Evolutionary conservation across 805 yeast species (phyloP).

Genomic region (Kodamaea neixiangensis): DNA sequence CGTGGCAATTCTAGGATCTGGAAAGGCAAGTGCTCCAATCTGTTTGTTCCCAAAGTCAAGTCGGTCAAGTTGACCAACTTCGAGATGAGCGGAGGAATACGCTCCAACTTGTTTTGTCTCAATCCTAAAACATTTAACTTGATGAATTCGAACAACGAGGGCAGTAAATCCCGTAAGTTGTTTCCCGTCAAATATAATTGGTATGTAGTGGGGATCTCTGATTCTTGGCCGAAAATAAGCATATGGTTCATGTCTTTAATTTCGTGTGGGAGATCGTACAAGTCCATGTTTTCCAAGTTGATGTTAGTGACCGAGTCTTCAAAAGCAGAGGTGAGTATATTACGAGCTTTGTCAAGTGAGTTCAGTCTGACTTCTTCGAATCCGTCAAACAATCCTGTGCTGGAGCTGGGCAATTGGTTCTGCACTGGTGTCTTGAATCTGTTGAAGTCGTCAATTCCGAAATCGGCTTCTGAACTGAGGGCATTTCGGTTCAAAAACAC

Average conservation of each 20-base stretch:
- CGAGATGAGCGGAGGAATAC: constrained; percentile 21
- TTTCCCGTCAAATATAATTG: constrained; percentile 57
- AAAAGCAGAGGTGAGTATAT: constrained; percentile 45
- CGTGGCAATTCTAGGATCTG: constrained; percentile 49
- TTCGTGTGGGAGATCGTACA: constrained; percentile 56
- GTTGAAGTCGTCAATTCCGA: constrained; percentile 54
- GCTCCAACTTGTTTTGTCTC: constrained; percentile 43
- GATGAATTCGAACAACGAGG: constrained; percentile 49
- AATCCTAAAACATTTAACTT: constrained; percentile 54
- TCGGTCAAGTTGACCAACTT: constrained; percentile 42
- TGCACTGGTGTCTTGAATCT: constrained; percentile 33
- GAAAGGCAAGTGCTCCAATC: constrained; percentile 52
- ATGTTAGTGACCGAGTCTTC: constrained; percentile 49
- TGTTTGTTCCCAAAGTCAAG: constrained; percentile 53
- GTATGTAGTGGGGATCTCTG: constrained; percentile 26
- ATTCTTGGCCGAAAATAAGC: constrained; percentile 40
- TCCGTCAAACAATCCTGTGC: constrained; percentile 29
- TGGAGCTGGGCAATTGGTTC: constrained; percentile 28
- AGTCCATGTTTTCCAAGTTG: constrained; percentile 47
- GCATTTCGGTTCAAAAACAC: not conserved
- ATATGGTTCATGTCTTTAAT: constrained; percentile 56
- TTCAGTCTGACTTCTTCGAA: constrained; percentile 16
- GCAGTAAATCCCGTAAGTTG: constrained; percentile 48
- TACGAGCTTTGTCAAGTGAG: constrained; percentile 35
- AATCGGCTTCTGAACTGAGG: constrained; percentile 42